phyloP scores from a whole-genome alignment of 2,329 filamentous ascomycete genomes.

The Arthrobotrys entomopaga region DNA sequence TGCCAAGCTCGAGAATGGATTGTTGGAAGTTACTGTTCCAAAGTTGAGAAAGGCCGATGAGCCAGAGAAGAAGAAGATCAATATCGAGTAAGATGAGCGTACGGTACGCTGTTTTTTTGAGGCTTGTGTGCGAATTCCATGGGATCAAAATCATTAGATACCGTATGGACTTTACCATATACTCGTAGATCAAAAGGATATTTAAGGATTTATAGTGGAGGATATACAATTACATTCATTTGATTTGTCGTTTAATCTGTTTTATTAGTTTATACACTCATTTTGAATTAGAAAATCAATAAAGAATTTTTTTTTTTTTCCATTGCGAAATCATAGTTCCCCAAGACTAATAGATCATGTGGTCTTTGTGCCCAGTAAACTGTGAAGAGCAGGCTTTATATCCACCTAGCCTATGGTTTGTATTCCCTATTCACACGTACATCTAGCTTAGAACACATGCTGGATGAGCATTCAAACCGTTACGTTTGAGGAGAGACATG shows the following conservation, averaged over 20 bases:
- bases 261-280: slow-evolving; percentile 13
- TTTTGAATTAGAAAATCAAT: slow-evolving; percentile 21
- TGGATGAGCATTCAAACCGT: too few species aligned
- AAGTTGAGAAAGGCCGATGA: slow-evolving; percentile 53
- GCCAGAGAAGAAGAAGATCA: slow-evolving; percentile 55
- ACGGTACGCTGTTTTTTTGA: slow-evolving; percentile 11
- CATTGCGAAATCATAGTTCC: neutral
- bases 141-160: slow-evolving; percentile 8
- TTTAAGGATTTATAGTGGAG: neutral
- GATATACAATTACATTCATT: slow-evolving; percentile 23
- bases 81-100: slow-evolving; percentile 40
- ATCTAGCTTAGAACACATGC: too few species aligned
- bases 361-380: too few species aligned
- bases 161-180: slow-evolving; percentile 11
- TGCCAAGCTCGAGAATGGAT: slow-evolving; percentile 56
- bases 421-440: too few species aligned
- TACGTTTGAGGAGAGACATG: too few species aligned
- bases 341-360: too few species aligned
- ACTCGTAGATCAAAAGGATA: neutral
- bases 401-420: too few species aligned
- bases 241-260: slow-evolving; percentile 16
- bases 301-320: slow-evolving; percentile 40
- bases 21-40: slow-evolving; percentile 54
- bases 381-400: too few species aligned
- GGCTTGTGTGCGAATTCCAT: slow-evolving; percentile 54